Evolutionary conservation across 78 protist species (phyloP).

Genomic region (Polysphondylium violaceum): DNA sequence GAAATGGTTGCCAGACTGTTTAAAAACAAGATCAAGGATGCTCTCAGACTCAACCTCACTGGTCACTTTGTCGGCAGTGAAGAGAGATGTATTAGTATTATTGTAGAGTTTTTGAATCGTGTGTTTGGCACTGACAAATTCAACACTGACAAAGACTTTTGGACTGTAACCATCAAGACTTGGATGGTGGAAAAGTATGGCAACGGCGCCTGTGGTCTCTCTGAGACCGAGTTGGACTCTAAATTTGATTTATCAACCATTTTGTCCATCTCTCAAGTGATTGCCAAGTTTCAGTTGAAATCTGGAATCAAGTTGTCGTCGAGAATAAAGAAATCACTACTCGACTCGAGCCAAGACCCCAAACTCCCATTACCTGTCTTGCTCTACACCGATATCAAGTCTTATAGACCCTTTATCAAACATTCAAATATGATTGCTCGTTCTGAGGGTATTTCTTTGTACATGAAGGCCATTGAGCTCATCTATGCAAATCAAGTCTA

Average conservation of each 20-base stretch:
- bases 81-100: conserved; percentile 3
- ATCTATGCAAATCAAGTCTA: conserved; percentile 48
- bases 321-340: not conserved
- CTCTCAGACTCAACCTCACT: not conserved
- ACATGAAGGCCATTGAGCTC: conserved; percentile 50
- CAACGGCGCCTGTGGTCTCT: conserved; percentile 4
- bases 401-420: conserved; percentile 32
- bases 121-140: conserved; percentile 8
- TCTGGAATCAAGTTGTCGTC: conserved; percentile 37
- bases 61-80: conserved; percentile 27
- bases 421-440: conserved; percentile 57
- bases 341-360: no score
- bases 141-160: conserved; percentile 2
- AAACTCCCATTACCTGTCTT: not conserved
- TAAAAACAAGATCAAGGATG: conserved; percentile 32
- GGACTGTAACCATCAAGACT: conserved; percentile 14
- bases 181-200: conserved; percentile 21
- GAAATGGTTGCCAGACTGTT: conserved; percentile 63
- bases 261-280: not conserved
- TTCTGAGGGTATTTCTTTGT: conserved; percentile 55
- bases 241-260: conserved; percentile 4
- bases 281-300: conserved; percentile 4
- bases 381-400: conserved; percentile 35
- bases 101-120: conserved; percentile 28
- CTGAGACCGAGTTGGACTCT: conserved; percentile 4